Percentiles rank a stretch among this genome's conserved stretches.
phyloP scores from a whole-genome alignment of 192 early-diverging fungal genomes.

The Diversispora epigaea region DNA sequence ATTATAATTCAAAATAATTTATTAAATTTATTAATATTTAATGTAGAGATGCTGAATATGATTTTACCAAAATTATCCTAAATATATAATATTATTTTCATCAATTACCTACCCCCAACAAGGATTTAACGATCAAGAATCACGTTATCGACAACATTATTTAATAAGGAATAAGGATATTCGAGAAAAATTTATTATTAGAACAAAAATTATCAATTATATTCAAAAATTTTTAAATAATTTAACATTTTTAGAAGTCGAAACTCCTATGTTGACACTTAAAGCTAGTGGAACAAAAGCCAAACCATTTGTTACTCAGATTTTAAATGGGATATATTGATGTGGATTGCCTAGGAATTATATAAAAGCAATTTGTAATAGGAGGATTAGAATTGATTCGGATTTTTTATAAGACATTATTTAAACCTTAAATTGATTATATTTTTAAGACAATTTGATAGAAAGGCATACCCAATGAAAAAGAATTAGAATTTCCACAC shows the following conservation, averaged over 20 bases:
- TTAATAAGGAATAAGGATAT: conserved; percentile 97
- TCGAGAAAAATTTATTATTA: conserved; percentile 90
- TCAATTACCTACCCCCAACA: too few species aligned
- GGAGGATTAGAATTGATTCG: conserved; percentile 66
- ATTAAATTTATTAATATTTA: too few species aligned
- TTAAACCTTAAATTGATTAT: background rate
- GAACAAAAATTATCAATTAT: conserved; percentile 95
- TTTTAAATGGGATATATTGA: conserved; percentile 95
- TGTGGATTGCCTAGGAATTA: conserved; percentile 98
- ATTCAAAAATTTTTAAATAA: conserved; percentile 92
- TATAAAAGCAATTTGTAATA: conserved; percentile 97
- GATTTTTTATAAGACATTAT: background rate
- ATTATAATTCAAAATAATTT: too few species aligned
- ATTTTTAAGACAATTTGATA: conserved; percentile 70
- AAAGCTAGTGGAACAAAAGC: conserved; percentile 95
- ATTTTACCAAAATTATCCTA: too few species aligned
- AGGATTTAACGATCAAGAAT: conserved; percentile 96
- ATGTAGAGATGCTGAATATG: too few species aligned
- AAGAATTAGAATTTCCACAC: conserved; percentile 75
- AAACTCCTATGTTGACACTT: conserved; percentile 99
- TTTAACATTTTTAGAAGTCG: conserved; percentile 88
- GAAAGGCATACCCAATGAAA: conserved; percentile 69
- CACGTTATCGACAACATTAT: conserved; percentile 94
- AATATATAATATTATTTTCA: too few species aligned
- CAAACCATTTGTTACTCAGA: conserved; percentile 98